phyloP scores from a whole-genome alignment of 75 land plant species.

The Larix kaempferi region DNA sequence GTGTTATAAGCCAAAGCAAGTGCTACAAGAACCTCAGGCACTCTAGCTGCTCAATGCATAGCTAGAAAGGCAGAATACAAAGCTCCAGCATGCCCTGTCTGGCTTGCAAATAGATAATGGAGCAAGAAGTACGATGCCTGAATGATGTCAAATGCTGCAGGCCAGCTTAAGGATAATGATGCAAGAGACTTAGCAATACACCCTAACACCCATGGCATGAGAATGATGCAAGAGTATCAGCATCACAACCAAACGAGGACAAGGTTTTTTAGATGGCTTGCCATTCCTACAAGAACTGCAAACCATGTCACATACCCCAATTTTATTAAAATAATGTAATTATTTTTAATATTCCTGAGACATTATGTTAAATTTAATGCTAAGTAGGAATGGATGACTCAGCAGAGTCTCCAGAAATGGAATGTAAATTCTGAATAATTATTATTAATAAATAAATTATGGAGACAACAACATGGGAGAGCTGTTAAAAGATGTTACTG shows the following conservation, averaged over 20 bases:
- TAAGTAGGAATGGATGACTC: no score
- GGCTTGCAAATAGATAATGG: slow-evolving; percentile 97
- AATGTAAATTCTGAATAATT: no score
- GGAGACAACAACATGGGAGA: no score
- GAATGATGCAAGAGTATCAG: no score
- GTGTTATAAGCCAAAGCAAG: slow-evolving; percentile 94
- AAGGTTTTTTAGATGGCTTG: slow-evolving; percentile 85
- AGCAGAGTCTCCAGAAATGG: no score
- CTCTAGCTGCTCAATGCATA: slow-evolving; percentile 96
- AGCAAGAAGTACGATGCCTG: slow-evolving; percentile 89
- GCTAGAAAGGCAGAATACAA: slow-evolving; percentile 94
- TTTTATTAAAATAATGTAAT: no score
- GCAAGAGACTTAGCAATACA: slow-evolving; percentile 76
- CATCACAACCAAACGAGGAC: slow-evolving; percentile 81
- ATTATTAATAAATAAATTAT: no score
- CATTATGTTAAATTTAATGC: no score
- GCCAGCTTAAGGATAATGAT: slow-evolving; percentile 92
- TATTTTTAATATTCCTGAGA: no score
- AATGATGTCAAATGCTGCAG: slow-evolving; percentile 79
- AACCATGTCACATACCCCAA: no score
- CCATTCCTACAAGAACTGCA: slow-evolving; percentile 98
- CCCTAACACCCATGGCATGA: slow-evolving; percentile 96
- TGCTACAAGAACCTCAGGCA: slow-evolving; percentile 88
- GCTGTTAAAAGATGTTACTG: no score
- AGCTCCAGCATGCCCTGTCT: slow-evolving; percentile 99